Percentiles rank a stretch among this genome's conserved stretches.
Evolutionary conservation across 306 rosid species (phyloP).

Genomic region (Rubus parviflorus): DNA sequence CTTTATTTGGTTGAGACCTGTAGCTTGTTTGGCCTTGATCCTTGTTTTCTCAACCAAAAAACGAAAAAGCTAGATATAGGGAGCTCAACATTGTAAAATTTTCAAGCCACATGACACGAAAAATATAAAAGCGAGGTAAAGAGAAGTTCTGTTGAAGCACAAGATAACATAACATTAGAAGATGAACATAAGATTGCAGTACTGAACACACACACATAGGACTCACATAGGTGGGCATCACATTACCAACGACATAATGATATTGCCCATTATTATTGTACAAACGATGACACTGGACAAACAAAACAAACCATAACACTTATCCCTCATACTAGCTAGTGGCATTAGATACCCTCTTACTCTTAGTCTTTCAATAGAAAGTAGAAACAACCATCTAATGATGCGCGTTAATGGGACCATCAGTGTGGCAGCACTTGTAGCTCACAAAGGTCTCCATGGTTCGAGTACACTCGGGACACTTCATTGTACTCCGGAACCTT

Average conservation of each 20-base stretch:
- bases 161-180: not conserved
- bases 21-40: not conserved
- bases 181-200: no score
- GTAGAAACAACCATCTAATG: conserved; percentile 2
- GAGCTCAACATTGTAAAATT: not conserved
- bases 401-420: conserved; percentile 13
- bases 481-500: conserved; percentile 47
- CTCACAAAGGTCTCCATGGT: conserved; percentile 56
- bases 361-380: not conserved
- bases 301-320: not conserved
- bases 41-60: not conserved
- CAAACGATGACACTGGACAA: not conserved
- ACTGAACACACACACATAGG: not conserved
- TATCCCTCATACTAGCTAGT: not conserved
- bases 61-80: not conserved
- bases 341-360: conserved; percentile 3
- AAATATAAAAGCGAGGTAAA: not conserved
- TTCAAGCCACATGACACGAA: not conserved
- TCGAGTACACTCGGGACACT: conserved; percentile 59
- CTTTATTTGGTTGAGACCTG: no score
- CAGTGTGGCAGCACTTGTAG: conserved; percentile 66
- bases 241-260: conserved; percentile 4
- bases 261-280: conserved; percentile 1
- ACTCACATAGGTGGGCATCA: not conserved
- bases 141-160: not conserved